Conservation (phyloP, 306 rosid genomes). For the Ormosia semicastrata region DNA sequence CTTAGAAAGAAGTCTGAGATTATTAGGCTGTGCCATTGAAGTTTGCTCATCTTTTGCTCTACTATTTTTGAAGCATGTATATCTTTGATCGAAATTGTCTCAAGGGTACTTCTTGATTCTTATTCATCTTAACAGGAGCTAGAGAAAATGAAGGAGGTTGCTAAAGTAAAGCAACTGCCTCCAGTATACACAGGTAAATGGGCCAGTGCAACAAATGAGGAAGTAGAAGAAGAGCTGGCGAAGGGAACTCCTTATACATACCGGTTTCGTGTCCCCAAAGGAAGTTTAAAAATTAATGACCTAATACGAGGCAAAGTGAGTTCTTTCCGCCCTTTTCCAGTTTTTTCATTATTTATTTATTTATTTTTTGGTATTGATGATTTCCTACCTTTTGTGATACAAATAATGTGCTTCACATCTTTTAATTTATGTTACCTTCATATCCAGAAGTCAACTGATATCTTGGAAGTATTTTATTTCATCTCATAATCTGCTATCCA, state of each 20-base stretch:
- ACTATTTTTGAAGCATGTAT: slow-evolving; percentile 4
- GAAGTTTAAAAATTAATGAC: slow-evolving; percentile 82
- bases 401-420: not conserved
- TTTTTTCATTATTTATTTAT: not conserved
- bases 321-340: slow-evolving; percentile 5
- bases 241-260: slow-evolving; percentile 77
- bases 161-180: slow-evolving; percentile 73
- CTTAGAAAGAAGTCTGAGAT: not conserved
- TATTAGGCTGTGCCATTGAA: not conserved
- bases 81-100: not conserved
- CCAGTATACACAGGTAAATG: slow-evolving; percentile 91
- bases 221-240: slow-evolving; percentile 68
- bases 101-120: not conserved
- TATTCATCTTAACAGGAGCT: slow-evolving; percentile 58
- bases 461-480: slow-evolving; percentile 8
- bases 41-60: not conserved
- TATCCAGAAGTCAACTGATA: not conserved
- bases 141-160: slow-evolving; percentile 90
- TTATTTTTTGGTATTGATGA: not conserved
- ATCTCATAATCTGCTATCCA: not conserved
- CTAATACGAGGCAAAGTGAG: slow-evolving; percentile 87
- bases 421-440: not conserved
- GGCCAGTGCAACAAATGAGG: slow-evolving; percentile 65
- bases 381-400: not conserved
- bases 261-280: slow-evolving; percentile 84